A percentile compares a stretch with the other conserved stretches of the same genome.
Evolutionary conservation across 169 alveolate genomes (phyloP).

Genomic region (Cryptosporidium meleagridis): DNA sequence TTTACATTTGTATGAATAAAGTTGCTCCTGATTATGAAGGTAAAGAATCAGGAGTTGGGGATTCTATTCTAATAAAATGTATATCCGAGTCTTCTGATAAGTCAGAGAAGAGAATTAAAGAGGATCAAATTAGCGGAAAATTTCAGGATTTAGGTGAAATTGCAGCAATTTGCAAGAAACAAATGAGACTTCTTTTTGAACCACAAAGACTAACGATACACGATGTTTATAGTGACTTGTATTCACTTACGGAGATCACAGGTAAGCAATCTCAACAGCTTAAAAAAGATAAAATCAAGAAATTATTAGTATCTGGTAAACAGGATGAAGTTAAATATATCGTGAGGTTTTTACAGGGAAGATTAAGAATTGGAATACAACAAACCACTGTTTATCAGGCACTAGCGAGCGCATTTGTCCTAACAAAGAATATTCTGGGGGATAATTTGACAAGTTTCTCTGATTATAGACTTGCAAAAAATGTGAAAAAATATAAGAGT

Average conservation of each 20-base stretch:
- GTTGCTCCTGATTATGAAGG: slow-evolving; percentile 96
- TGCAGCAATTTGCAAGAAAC: slow-evolving; percentile 86
- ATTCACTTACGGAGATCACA: slow-evolving; percentile 46
- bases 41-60: slow-evolving; percentile 97
- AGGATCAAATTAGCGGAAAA: slow-evolving; percentile 82
- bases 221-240: slow-evolving; percentile 81
- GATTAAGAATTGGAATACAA: slow-evolving; percentile 95
- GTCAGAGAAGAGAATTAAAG: slow-evolving; percentile 91
- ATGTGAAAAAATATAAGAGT: slow-evolving; percentile 47
- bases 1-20: slow-evolving; percentile 84
- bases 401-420: slow-evolving; percentile 81
- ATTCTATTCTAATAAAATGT: slow-evolving; percentile 91
- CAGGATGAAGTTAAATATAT: slow-evolving; percentile 94
- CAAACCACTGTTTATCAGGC: slow-evolving; percentile 92
- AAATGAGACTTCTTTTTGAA: slow-evolving; percentile 80
- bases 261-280: slow-evolving; percentile 73
- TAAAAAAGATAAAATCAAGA: slow-evolving; percentile 87
- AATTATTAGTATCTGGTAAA: slow-evolving; percentile 91
- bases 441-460: slow-evolving; percentile 77
- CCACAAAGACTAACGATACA: slow-evolving; percentile 88
- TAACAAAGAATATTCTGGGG: slow-evolving; percentile 81
- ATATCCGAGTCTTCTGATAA: slow-evolving; percentile 94
- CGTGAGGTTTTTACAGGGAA: slow-evolving; percentile 94
- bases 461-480: slow-evolving; percentile 76
- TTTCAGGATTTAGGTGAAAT: slow-evolving; percentile 94